Conservation (phyloP, 257 asterid species). For the Nicotiana obtusifolia region DNA sequence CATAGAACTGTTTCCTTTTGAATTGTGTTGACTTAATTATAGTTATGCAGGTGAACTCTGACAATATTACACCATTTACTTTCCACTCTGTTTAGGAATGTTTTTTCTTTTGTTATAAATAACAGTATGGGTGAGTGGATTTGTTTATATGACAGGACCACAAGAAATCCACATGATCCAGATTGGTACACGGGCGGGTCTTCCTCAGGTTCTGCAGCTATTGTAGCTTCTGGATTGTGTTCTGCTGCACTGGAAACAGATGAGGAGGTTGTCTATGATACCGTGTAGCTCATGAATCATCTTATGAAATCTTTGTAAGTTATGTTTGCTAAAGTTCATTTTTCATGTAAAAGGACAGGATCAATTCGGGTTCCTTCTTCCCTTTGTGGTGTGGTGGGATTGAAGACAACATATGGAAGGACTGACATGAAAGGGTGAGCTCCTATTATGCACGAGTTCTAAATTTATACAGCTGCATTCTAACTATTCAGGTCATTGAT, state of each 20-base stretch:
- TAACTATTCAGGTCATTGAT: not conserved
- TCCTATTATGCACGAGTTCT: not conserved
- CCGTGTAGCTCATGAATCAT: slow-evolving; percentile 18
- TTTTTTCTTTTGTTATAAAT: not conserved
- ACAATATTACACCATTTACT: not conserved
- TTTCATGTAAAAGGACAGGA: slow-evolving; percentile 45
- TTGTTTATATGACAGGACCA: slow-evolving; percentile 48
- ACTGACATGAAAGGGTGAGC: slow-evolving; percentile 81
- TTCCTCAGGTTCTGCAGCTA: slow-evolving; percentile 96
- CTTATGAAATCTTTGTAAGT: slow-evolving; percentile 3
- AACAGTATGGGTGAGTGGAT: not conserved
- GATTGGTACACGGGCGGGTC: slow-evolving; percentile 97
- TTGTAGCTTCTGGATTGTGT: slow-evolving; percentile 92
- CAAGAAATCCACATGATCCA: slow-evolving; percentile 92
- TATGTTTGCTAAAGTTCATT: slow-evolving; percentile 15
- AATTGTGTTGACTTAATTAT: not conserved
- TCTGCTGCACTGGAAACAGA: slow-evolving; percentile 95
- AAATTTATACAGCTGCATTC: not conserved
- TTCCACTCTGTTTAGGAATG: not conserved
- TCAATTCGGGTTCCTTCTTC: slow-evolving; percentile 96
- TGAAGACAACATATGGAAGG: slow-evolving; percentile 86
- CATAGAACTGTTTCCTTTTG: not conserved
- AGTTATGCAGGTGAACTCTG: not conserved
- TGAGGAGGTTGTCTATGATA: slow-evolving; percentile 77
- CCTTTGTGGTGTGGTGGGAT: slow-evolving; percentile 92